Percentiles rank a stretch among this genome's conserved stretches.
phyloP scores from a whole-genome alignment of 2,329 filamentous ascomycete species.

The Calonectria pseudoturangicola region DNA sequence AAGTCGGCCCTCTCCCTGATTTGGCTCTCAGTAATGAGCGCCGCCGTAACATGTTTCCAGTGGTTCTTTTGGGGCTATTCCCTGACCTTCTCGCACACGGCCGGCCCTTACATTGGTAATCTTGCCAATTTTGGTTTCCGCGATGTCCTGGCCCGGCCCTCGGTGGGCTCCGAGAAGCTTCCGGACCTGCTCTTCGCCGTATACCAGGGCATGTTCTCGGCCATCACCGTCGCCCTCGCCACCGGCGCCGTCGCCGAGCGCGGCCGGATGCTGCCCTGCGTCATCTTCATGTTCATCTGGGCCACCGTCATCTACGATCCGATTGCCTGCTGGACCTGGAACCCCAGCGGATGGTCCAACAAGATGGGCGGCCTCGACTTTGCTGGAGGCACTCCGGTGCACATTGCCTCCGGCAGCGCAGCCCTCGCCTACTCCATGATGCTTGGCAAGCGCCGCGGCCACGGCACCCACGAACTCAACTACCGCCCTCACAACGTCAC shows the following conservation, averaged over 20 bases:
- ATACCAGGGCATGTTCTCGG: constrained; percentile 92
- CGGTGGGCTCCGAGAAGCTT: constrained; percentile 82
- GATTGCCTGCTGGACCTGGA: constrained; percentile 97
- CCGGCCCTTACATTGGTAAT: constrained; percentile 85
- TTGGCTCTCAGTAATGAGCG: constrained; percentile 92
- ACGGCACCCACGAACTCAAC: constrained; percentile 91
- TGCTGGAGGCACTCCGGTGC: constrained; percentile 92
- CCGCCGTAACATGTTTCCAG: constrained; percentile 89
- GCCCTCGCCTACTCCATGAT: constrained; percentile 94
- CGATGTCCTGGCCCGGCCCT: constrained; percentile 84
- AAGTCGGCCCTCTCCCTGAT: constrained; percentile 93
- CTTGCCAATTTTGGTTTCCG: constrained; percentile 87
- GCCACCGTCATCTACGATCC: constrained; percentile 92
- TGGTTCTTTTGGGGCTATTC: constrained; percentile 98
- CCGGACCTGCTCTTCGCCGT: constrained; percentile 91
- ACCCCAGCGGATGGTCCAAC: constrained; percentile 86
- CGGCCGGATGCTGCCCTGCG: constrained; percentile 89
- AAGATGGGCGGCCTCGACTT: constrained; percentile 90
- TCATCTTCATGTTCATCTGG: constrained; percentile 97
- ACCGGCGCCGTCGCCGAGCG: constrained; percentile 91
- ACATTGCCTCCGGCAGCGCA: constrained; percentile 88
- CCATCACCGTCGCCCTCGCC: constrained; percentile 89
- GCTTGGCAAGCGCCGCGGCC: constrained; percentile 89
- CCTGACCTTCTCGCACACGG: constrained; percentile 86
- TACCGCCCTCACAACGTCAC: constrained; percentile 95